Conservation (phyloP, 768 basidiomycete species). For the Daedalea quercina region DNA sequence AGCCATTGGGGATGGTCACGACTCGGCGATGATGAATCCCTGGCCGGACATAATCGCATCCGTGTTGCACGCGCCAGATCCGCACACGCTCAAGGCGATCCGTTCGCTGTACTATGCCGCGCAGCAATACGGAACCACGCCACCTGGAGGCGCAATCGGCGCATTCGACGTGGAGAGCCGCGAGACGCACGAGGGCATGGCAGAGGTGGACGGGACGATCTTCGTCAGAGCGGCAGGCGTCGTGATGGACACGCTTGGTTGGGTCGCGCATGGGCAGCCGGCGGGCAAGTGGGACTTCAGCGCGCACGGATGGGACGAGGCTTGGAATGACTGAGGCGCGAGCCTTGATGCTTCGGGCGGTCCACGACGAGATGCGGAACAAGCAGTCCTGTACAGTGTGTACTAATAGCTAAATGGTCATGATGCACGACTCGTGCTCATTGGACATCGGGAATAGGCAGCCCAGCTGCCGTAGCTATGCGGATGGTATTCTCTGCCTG, state of each 20-base stretch:
- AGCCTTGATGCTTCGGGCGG: no score
- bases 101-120: slow-evolving; percentile 44
- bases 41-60: slow-evolving; percentile 46
- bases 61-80: slow-evolving; percentile 41
- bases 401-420: no score
- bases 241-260: slow-evolving; percentile 48
- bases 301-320: slow-evolving; percentile 54
- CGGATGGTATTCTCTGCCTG: slow-evolving; percentile 47
- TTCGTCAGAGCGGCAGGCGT: slow-evolving; percentile 54
- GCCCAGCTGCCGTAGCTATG: slow-evolving; percentile 46
- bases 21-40: slow-evolving; percentile 37
- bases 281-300: slow-evolving; percentile 48
- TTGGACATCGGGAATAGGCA: slow-evolving; percentile 41
- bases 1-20: slow-evolving; percentile 29
- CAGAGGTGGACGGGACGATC: slow-evolving; percentile 45
- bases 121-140: slow-evolving; percentile 37
- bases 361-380: no score
- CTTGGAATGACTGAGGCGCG: slow-evolving; percentile 33
- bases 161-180: slow-evolving; percentile 31
- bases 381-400: no score
- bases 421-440: slow-evolving; percentile 7
- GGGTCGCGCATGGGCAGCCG: slow-evolving; percentile 45
- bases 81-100: slow-evolving; percentile 33
- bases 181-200: slow-evolving; percentile 41
- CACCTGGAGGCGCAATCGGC: slow-evolving; percentile 35